Percentiles rank a stretch among this genome's conserved stretches.
Conservation (phyloP, 106 monocot genomes). For the Platanthera zijinensis region DNA sequence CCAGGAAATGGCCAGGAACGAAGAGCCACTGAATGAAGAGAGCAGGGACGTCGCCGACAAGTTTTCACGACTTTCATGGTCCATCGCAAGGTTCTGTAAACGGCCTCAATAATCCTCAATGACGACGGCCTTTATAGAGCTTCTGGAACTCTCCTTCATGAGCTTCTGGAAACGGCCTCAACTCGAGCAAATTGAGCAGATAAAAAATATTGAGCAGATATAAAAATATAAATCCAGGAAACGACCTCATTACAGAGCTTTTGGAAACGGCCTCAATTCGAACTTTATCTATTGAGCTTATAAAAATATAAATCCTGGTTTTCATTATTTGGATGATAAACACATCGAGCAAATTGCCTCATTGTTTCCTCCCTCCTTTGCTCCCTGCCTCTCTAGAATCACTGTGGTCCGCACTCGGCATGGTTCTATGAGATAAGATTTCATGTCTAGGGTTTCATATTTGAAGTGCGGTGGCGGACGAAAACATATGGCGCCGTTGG, state of each 20-base stretch:
- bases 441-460: constrained; percentile 4
- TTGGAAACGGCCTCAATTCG: too few species aligned
- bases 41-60: too few species aligned
- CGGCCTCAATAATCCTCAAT: constrained; percentile 10
- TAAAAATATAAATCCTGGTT: too few species aligned
- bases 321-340: neutral
- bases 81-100: neutral
- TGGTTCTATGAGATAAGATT: neutral
- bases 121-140: neutral
- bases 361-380: neutral
- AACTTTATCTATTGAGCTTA: too few species aligned
- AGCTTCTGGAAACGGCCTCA: too few species aligned
- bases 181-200: too few species aligned
- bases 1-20: too few species aligned
- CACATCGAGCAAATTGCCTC: neutral
- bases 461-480: neutral
- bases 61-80: too few species aligned
- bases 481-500: neutral
- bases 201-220: too few species aligned
- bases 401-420: constrained; percentile 1
- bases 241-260: too few species aligned
- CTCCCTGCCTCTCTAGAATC: neutral
- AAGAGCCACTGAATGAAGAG: too few species aligned
- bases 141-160: neutral
- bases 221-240: too few species aligned